Evolutionary conservation across 1,284 basidiomycete species (phyloP).

Genomic region (Cutaneotrichosporon sp.): DNA sequence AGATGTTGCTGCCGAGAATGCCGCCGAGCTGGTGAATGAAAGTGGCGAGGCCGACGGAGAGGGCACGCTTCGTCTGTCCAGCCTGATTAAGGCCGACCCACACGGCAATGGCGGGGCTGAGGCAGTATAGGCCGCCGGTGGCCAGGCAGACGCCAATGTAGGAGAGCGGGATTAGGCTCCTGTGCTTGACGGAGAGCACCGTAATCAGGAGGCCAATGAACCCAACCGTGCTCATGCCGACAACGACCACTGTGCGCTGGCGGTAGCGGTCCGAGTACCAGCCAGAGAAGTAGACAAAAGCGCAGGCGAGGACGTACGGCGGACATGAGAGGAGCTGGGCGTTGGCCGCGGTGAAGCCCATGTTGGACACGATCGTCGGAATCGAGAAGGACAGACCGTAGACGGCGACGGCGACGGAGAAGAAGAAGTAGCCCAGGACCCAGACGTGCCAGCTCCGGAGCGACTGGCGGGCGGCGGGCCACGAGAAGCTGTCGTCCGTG

Average conservation of each 20-base stretch:
- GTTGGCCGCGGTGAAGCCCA: constrained; percentile 30
- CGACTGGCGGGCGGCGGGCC: too few relatives aligned
- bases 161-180: constrained; percentile 17
- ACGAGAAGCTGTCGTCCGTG: too few relatives aligned
- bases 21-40: constrained; percentile 25
- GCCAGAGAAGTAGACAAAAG: not conserved
- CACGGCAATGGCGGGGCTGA: constrained; percentile 28
- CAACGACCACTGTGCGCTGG: constrained; percentile 21
- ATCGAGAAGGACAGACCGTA: constrained; percentile 25
- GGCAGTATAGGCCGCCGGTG: constrained; percentile 32
- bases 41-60: constrained; percentile 19
- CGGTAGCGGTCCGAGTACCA: constrained; percentile 21
- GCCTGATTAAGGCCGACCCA: constrained; percentile 34
- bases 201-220: not conserved
- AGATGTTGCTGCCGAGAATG: constrained; percentile 23
- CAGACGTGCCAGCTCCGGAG: too few relatives aligned
- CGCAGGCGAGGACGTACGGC: constrained; percentile 19
- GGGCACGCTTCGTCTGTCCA: constrained; percentile 33
- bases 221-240: constrained; percentile 5
- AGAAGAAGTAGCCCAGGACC: too few relatives aligned
- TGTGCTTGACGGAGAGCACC: not conserved
- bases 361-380: constrained; percentile 24
- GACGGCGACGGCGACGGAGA: not conserved
- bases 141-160: constrained; percentile 29
- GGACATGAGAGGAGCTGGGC: constrained; percentile 33